phyloP scores from a whole-genome alignment of 306 rosid genomes.

The Hippophae tibetana region DNA sequence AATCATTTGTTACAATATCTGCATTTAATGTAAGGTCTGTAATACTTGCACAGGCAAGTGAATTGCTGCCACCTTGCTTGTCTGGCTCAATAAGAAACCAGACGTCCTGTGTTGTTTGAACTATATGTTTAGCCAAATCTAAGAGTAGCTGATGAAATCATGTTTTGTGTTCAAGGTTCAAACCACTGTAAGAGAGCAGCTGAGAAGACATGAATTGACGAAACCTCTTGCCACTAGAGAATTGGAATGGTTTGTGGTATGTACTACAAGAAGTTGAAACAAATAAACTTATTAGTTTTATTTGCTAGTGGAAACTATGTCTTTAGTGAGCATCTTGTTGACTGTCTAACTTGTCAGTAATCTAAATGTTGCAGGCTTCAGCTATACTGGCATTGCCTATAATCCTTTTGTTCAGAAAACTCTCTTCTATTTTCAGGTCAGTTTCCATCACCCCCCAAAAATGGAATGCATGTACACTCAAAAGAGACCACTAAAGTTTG shows the following conservation, averaged over 20 bases:
- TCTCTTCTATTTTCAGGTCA: conserved; percentile 60
- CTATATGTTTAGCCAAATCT: neutral
- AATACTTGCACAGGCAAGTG: no score
- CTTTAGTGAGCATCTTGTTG: conserved; percentile 10
- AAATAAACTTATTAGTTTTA: neutral
- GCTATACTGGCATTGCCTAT: conserved; percentile 78
- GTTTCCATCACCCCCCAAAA: conserved; percentile 14
- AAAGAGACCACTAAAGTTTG: conserved; percentile 2
- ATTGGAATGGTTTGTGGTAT: conserved; percentile 94
- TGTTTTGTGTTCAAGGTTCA: conserved; percentile 53
- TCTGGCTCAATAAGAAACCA: no score
- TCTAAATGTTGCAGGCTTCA: conserved; percentile 68
- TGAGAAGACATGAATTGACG: conserved; percentile 67
- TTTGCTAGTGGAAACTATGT: neutral
- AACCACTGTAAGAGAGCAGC: conserved; percentile 51
- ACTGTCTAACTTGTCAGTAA: conserved; percentile 7
- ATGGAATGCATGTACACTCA: neutral
- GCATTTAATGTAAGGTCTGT: no score
- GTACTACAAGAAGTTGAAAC: conserved; percentile 18
- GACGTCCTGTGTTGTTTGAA: neutral
- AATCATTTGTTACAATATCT: no score
- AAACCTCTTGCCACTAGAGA: conserved; percentile 80
- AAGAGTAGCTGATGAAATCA: conserved; percentile 6
- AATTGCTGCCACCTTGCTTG: no score
- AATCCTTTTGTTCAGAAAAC: conserved; percentile 51